Base-by-base conservation (phyloP, 2,329 filamentous ascomycete genomes). In the Lasiodiplodia theobromae region DNA sequence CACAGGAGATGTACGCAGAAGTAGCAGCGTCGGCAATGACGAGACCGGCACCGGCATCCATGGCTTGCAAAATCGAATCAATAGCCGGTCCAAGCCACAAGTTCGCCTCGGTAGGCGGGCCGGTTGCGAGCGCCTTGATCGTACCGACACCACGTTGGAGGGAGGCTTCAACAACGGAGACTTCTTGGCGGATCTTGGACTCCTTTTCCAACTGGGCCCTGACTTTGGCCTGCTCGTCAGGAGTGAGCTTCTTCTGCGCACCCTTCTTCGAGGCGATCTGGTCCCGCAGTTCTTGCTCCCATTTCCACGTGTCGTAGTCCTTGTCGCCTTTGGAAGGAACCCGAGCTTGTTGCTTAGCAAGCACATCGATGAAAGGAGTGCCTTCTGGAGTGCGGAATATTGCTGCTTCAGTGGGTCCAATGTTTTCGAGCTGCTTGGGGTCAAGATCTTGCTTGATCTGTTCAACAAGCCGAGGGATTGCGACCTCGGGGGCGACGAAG, bases 231-330 rank as follows among this genome's bases (percentile, higher is more conserved):
- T 91, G 91, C 75, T 99, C 95, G 44, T 98, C 96, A 0, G 92
- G 82, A 0, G 93, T 96, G 11, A 98, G 88, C 81, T 97, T 99
- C 82, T 94, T 95, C 70, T 92, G 88, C 69, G 92, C 88, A 1
- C 95, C 95, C 79, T 95, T 97, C 84, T 98, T 99, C 77, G 92
- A 87, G n/a, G 94, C 94, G 51, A 99, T 82, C 74, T 97, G 93
- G 49, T 89, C 86, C 68, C 94, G 87, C 8, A 99, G 85, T 71
- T 99, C 96, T 77, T 95, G 92, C 80, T 99, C 96, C 96, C 96
- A 99, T 80, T 97, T 97, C 51, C 97, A 81, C 1, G 93, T 96
- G 74, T 99, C 93, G 74, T 97, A 97, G 77, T 98, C 96, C 78
- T 97, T 97, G 60, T 89, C 91, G 74, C 93, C 97, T 82, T 97